A percentile compares a stretch with the other conserved stretches of the same genome.
These are phyloP conservation scores for Biscogniauxia sp. DNA, from an alignment of 2,329 filamentous ascomycete genomes.

Conservation along the genomic window DNA sequence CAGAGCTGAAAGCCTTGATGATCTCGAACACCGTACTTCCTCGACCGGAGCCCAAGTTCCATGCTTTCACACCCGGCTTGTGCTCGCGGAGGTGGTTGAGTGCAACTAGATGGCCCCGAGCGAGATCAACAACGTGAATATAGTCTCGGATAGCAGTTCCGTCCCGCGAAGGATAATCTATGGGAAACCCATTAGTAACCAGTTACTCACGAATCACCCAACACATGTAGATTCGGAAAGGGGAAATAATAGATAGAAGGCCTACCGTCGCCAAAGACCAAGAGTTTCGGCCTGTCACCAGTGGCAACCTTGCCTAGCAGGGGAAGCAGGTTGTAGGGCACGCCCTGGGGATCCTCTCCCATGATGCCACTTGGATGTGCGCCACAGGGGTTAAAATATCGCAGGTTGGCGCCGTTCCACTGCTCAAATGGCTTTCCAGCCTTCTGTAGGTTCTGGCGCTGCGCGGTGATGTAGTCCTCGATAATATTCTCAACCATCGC, in stretches of 20 bases:
- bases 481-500: constrained; percentile 89
- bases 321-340: constrained; percentile 93
- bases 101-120: constrained; percentile 80
- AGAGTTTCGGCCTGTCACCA: constrained; percentile 87
- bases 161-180: constrained; percentile 87
- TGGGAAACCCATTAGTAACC: constrained; percentile 7
- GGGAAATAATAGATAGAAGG: constrained; percentile 1
- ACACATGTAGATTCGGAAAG: too few species aligned
- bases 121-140: constrained; percentile 92
- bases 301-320: constrained; percentile 94
- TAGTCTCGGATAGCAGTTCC: constrained; percentile 96
- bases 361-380: constrained; percentile 94
- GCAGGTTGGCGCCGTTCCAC: constrained; percentile 89
- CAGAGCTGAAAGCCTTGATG: constrained; percentile 86
- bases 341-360: constrained; percentile 95
- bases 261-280: constrained; percentile 91
- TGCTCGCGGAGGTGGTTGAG: constrained; percentile 84
- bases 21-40: constrained; percentile 97
- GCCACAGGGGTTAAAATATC: constrained; percentile 97
- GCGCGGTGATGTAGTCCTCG: constrained; percentile 82
- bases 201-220: neutral
- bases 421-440: constrained; percentile 72
- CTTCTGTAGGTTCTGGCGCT: constrained; percentile 81
- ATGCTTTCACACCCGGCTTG: constrained; percentile 86
- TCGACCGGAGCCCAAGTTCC: constrained; percentile 93